Evolutionary conservation across 768 basidiomycete species (phyloP).

Genomic region (Xerocomellus dryophilus): DNA sequence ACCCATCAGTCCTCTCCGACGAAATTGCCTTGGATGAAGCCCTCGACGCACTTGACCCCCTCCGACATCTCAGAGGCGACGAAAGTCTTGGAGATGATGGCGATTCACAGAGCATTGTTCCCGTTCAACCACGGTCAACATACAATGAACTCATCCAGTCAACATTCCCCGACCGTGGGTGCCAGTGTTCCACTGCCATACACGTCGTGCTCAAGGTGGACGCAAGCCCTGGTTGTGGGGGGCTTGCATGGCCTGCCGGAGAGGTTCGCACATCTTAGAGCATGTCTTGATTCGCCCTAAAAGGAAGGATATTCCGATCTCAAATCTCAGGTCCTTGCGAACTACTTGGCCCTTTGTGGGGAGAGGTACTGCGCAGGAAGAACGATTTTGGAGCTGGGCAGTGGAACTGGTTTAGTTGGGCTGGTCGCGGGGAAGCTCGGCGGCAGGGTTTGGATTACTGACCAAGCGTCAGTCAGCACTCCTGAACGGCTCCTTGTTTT

Average conservation of each 20-base stretch:
- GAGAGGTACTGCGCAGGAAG: slow-evolving; percentile 48
- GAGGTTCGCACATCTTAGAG: slow-evolving; percentile 49
- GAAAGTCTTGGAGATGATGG: slow-evolving; percentile 27
- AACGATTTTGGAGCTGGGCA: slow-evolving; percentile 78
- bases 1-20: slow-evolving; percentile 13
- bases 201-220: slow-evolving; percentile 59
- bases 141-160: slow-evolving; percentile 47
- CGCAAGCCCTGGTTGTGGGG: slow-evolving; percentile 86
- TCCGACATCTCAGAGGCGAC: slow-evolving; percentile 55
- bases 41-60: slow-evolving; percentile 55
- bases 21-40: slow-evolving; percentile 50
- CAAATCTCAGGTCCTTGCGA: slow-evolving; percentile 69
- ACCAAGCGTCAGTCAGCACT: slow-evolving; percentile 72
- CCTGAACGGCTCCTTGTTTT: slow-evolving; percentile 7
- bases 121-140: slow-evolving; percentile 52
- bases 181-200: slow-evolving; percentile 10
- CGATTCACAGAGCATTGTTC: slow-evolving; percentile 39
- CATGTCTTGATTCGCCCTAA: neutral
- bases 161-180: slow-evolving; percentile 27
- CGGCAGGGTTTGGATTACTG: slow-evolving; percentile 75
- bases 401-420: slow-evolving; percentile 92
- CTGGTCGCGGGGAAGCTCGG: slow-evolving; percentile 73
- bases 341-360: slow-evolving; percentile 64
- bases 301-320: neutral
- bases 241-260: slow-evolving; percentile 90